phyloP scores from a whole-genome alignment of 345 rosid species.

The Corchorus olitorius region DNA sequence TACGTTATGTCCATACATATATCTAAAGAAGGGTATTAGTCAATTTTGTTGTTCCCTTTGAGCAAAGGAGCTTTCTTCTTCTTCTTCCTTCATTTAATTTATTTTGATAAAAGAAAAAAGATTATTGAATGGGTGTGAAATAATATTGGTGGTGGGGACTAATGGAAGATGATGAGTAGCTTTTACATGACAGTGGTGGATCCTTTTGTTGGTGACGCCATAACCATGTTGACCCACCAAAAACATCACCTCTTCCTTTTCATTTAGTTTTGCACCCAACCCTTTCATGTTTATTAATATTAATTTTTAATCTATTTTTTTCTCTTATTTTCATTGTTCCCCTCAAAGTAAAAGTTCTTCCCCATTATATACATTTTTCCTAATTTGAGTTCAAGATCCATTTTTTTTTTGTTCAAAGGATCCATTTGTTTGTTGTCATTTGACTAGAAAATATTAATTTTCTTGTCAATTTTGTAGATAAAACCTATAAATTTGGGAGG shows the following conservation, averaged over 20 bases:
- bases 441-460: not conserved
- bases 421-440: no score
- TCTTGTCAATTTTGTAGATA: not conserved
- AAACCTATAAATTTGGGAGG: not conserved
- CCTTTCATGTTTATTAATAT: no score
- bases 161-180: slow-evolving; percentile 8
- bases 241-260: not conserved
- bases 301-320: not conserved
- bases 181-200: slow-evolving; percentile 17
- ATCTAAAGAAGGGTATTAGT: slow-evolving; percentile 10
- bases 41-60: slow-evolving; percentile 4
- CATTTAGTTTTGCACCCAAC: not conserved
- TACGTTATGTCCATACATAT: slow-evolving; percentile 15
- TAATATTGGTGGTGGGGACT: slow-evolving; percentile 23
- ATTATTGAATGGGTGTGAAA: not conserved
- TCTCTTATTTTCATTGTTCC: not conserved
- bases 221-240: not conserved
- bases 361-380: not conserved
- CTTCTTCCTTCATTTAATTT: not conserved
- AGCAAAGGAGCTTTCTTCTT: not conserved
- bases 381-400: no score
- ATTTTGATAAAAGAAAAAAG: not conserved
- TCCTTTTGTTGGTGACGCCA: slow-evolving; percentile 40
- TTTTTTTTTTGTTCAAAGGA: no score
- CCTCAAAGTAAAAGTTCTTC: not conserved